Conservation (phyloP, 2,329 filamentous ascomycete species). For the Ophiosphaerella korrae region DNA sequence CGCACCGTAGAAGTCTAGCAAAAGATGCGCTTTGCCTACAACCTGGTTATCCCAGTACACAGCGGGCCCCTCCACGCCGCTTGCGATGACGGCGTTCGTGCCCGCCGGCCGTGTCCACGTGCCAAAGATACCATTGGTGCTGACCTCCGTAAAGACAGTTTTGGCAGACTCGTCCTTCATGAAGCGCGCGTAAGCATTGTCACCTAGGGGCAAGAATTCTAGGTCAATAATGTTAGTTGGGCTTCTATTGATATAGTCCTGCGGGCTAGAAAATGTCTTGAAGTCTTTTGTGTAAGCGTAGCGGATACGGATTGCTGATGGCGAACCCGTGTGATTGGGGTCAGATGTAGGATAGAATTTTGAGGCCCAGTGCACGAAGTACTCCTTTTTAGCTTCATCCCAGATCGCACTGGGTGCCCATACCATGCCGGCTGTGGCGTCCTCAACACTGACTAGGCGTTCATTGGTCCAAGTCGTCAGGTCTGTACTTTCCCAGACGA, state of each 20-base stretch:
- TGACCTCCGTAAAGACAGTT: slow-evolving; percentile 58
- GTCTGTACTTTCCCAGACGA: slow-evolving; percentile 61
- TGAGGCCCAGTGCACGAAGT: slow-evolving; percentile 57
- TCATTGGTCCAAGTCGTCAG: slow-evolving; percentile 57
- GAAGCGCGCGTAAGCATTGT: slow-evolving; percentile 57
- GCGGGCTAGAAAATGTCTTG: slow-evolving; percentile 56
- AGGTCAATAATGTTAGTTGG: slow-evolving; percentile 60
- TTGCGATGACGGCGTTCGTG: slow-evolving; percentile 47
- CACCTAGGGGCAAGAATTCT: slow-evolving; percentile 58
- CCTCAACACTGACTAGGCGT: slow-evolving; percentile 57
- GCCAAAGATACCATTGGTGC: slow-evolving; percentile 57
- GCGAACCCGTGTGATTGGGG: slow-evolving; percentile 54
- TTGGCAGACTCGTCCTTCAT: slow-evolving; percentile 61
- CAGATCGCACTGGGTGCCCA: slow-evolving; percentile 64
- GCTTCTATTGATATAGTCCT: slow-evolving; percentile 57
- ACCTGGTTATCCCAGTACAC: slow-evolving; percentile 43
- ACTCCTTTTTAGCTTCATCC: slow-evolving; percentile 54
- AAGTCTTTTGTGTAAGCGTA: slow-evolving; percentile 64
- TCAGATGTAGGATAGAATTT: slow-evolving; percentile 56
- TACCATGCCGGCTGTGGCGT: slow-evolving; percentile 61
- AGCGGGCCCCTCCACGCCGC: slow-evolving; percentile 39
- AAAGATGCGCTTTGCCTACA: slow-evolving; percentile 48
- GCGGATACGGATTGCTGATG: slow-evolving; percentile 53
- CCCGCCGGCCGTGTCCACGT: slow-evolving; percentile 59
- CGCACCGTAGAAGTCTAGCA: slow-evolving; percentile 49